Evolutionary conservation across 768 basidiomycete genomes (phyloP), one percentile per base, ranked within the genome.

Genomic region (Trametes meyenii): DNA sequence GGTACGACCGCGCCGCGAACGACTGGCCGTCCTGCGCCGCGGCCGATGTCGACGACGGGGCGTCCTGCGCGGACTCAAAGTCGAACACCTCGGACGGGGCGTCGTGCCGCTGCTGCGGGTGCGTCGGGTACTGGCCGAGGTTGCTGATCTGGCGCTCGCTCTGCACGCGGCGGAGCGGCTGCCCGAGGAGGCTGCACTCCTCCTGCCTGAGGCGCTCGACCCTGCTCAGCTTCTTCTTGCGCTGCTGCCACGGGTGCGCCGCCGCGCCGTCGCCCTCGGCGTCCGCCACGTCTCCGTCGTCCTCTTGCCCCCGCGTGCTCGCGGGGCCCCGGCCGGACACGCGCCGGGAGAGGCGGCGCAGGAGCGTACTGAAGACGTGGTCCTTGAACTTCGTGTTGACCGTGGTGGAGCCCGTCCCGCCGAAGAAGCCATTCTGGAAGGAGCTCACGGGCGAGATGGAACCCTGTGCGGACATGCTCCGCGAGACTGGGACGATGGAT

Each of bases 371-470:
- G 71, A 99, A 96, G 48, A 99, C 94, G 67, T 96, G 94, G 70
- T 98, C 95, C 75, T 95, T 96, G 60, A 99, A 78, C 72, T 86
- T 92, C 40, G 90, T 94, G 73, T 99, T 98, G 61, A 98, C 95
- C 55, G 88, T 83, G 5, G 97, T 98, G 14, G 91, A 93, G 1
- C 96, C 96, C 2, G 89, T 91, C 3, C 96, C 96, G 36, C 90
- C 92, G 66, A 94, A 94, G 79, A 83, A 83, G 48, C 81, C 81
- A 13, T 55, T 59, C 40, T 58, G 45, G 43, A 61, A 65, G 21
- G 55, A 26, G 21, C 48, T 51, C 21, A 45, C 53, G 8, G 65
- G 60, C 13, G 70, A 67, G 52, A 62, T 46, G 14, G 60, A 38
- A 2, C 62, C 59, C 24, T 59, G 52, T 29, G 50, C 58, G 19